Evolutionary conservation across 2,329 filamentous ascomycete species (phyloP), one percentile per base, ranked within the genome.

Genomic region (Colletotrichum phormii): DNA sequence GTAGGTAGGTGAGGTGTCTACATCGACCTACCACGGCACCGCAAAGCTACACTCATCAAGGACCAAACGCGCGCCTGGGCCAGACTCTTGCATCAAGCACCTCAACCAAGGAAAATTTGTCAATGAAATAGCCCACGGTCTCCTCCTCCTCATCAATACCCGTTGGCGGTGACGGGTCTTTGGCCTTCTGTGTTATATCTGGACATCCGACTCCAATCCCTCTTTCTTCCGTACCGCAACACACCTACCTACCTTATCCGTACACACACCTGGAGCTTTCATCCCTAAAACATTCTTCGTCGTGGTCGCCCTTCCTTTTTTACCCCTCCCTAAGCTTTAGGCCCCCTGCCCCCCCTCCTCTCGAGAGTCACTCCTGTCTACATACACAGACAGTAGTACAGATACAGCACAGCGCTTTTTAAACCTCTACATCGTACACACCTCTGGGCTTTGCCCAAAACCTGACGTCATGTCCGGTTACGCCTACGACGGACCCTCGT

Each of bases 381-480:
- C 42, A 49, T 9, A 49, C 42, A n/a, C n/a, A n/a, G n/a, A 49
- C 42, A n/a, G 18, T 49, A n/a, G 42, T 49, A 49, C 18, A 49
- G 42, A n/a, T 49, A 49, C 18, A 49, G 42, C n/a, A n/a, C 42
- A n/a, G 42, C 42, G 18, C 18, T n/a, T 49, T n/a, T n/a, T n/a
- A n/a, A 8, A 18, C 42, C 18, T n/a, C 42, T 15, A n/a, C 42
- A n/a, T 49, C 42, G n/a, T 33, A 5, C 29, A 24, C 46, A 42
- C n/a, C 61, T 64, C 61, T 12, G 46, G 13, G 11, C 18, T 54
- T 54, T 49, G 33, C 29, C 49, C 31, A 7, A 35, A 26, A 18
- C 31, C 51, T 67, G 71, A 72, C 67, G 71, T 73, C 71, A 73
- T 73, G 71, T 33, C 63, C 33, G 49, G 51, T 6, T 67, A 67